phyloP scores from a whole-genome alignment of 2,329 filamentous ascomycete genomes.

The Zymoseptoria passerinii region DNA sequence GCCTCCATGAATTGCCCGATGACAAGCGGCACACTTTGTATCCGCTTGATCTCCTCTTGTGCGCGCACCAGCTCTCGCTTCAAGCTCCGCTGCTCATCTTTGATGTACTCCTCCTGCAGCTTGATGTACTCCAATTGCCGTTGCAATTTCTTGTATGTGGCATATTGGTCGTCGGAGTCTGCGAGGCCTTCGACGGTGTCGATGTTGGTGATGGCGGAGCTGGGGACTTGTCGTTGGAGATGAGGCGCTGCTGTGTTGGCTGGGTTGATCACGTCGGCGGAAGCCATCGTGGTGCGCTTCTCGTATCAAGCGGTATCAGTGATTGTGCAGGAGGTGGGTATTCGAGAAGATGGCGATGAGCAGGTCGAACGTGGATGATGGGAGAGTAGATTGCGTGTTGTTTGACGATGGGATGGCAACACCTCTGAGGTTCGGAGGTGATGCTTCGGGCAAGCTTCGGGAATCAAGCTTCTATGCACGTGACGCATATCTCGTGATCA shows the following conservation, averaged over 20 bases:
- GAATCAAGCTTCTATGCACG: background rate
- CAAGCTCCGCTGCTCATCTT: slow-evolving; percentile 96
- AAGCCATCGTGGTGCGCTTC: slow-evolving; percentile 56
- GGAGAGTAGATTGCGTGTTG: background rate
- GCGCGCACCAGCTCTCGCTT: slow-evolving; percentile 95
- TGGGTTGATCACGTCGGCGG: slow-evolving; percentile 77
- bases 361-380: background rate
- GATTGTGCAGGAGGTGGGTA: background rate
- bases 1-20: slow-evolving; percentile 99
- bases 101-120: slow-evolving; percentile 99
- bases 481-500: background rate
- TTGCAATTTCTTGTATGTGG: slow-evolving; percentile 91
- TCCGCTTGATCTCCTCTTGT: slow-evolving; percentile 98
- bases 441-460: background rate
- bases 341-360: background rate
- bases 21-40: slow-evolving; percentile 94
- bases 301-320: background rate
- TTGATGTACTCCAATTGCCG: slow-evolving; percentile 95
- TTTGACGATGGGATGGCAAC: background rate
- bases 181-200: slow-evolving; percentile 79
- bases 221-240: slow-evolving; percentile 64
- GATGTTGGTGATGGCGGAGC: slow-evolving; percentile 74
- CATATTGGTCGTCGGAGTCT: slow-evolving; percentile 87
- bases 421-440: background rate
- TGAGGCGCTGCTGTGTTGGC: slow-evolving; percentile 64